Conservation (phyloP, 352 stramenopile genomes). For the Halophytophthora batemanensis region DNA sequence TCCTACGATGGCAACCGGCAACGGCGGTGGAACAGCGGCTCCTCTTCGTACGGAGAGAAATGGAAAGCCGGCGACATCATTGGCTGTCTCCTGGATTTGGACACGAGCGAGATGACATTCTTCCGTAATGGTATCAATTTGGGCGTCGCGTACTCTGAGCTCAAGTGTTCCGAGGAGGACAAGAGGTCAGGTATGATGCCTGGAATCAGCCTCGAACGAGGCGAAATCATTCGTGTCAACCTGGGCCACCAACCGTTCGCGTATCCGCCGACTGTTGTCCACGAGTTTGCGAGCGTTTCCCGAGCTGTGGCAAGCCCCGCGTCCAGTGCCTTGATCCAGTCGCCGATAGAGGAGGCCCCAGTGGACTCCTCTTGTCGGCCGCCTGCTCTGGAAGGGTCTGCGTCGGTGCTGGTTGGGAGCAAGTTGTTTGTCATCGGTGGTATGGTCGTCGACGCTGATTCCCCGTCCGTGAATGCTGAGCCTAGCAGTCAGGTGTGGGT, state of each 20-base stretch:
- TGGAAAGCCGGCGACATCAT: constrained; percentile 92
- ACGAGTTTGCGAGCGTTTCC: constrained; percentile 67
- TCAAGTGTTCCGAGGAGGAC: constrained; percentile 48
- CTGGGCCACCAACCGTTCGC: constrained; percentile 78
- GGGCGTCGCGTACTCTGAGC: constrained; percentile 69
- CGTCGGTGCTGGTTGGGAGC: constrained; percentile 51
- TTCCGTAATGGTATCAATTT: constrained; percentile 87
- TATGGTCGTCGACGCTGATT: constrained; percentile 20
- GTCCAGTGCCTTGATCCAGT: constrained; percentile 35
- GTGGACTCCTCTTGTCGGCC: constrained; percentile 9
- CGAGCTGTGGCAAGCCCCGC: constrained; percentile 48
- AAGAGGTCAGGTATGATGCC: constrained; percentile 73
- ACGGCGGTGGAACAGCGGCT: constrained; percentile 89
- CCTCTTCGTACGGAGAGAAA: constrained; percentile 85
- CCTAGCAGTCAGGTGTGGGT: constrained; percentile 68
- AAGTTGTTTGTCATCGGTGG: constrained; percentile 81
- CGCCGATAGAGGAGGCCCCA: constrained; percentile 5
- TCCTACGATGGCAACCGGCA: constrained; percentile 92
- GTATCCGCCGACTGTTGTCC: constrained; percentile 55
- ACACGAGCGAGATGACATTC: constrained; percentile 80
- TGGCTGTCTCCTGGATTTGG: constrained; percentile 86
- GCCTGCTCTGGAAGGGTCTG: constrained; percentile 47
- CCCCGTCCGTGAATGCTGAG: constrained; percentile 12
- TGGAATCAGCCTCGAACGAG: constrained; percentile 82
- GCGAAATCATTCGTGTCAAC: constrained; percentile 86